Base-by-base conservation (phyloP, 768 basidiomycete genomes). In the Hebeloma cylindrosporum region DNA sequence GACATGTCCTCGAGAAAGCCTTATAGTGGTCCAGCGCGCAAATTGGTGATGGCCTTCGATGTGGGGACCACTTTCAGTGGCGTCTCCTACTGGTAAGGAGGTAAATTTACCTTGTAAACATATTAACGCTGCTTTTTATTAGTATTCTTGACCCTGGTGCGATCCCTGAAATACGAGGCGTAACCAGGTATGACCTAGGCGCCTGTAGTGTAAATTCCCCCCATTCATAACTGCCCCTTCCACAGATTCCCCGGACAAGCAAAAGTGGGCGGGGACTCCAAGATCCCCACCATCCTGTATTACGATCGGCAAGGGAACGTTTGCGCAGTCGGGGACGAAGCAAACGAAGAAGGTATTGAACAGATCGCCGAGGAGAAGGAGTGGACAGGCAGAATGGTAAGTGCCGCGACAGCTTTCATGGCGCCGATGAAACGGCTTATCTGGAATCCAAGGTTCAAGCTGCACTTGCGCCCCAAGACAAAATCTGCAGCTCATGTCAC, bases 171-270 rank as follows among this genome's bases (percentile, higher is more conserved):
- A 56, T 58, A 23, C 35, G 41, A 10, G 52, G 52, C 5, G 56
- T 57, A 18, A 56, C 52, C n/a, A 54, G 48, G 58, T 61, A 50
- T 20, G n/a, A n/a, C n/a, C n/a, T n/a, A n/a, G 27, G 47, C 18
- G 21, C 23, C 14, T 37, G n/a, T n/a, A n/a, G n/a, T n/a, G n/a
- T n/a, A n/a, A n/a, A n/a, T n/a, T n/a, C n/a, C n/a, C n/a, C n/a
- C n/a, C n/a, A n/a, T n/a, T n/a, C n/a, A n/a, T n/a, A n/a, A n/a
- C n/a, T n/a, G n/a, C n/a, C n/a, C n/a, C n/a, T n/a, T n/a, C n/a
- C n/a, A n/a, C n/a, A 76, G 75, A 39, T 75, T 68, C 43, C 76
- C 73, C 1, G 67, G 64, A 1, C 72, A 73, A 42, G 67, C 69
- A 8, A 56, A 61, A 2, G 56, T 62, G 7, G 67, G 67, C 1